Percentiles rank a stretch among this genome's conserved stretches.
Evolutionary conservation across 2,329 filamentous ascomycete species (phyloP).

Genomic region (Xylaria sp.): DNA sequence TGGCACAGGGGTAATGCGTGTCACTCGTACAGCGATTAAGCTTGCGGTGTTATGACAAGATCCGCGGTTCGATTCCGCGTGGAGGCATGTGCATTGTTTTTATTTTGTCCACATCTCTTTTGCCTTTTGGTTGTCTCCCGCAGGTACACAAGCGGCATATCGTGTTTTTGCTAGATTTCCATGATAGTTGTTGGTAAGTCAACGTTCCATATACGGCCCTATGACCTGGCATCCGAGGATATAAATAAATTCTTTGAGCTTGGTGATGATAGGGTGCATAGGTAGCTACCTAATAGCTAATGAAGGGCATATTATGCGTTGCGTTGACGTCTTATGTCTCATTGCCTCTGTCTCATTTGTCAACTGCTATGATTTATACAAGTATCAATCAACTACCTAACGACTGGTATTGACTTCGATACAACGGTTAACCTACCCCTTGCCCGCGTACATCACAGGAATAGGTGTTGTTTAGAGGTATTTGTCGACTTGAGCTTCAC

Average conservation of each 20-base stretch:
- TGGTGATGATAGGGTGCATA: not conserved
- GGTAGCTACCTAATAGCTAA: not conserved
- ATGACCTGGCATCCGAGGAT: too few species aligned
- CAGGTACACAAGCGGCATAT: too few species aligned
- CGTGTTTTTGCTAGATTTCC: too few species aligned
- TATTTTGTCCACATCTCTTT: not conserved
- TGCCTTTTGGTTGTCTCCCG: not conserved
- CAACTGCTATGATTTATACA: not conserved
- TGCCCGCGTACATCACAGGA: not conserved
- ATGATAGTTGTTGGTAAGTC: too few species aligned
- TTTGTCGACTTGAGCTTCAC: conserved; percentile 12
- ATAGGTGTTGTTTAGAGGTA: not conserved
- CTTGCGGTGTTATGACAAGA: conserved; percentile 33
- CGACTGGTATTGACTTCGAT: too few species aligned
- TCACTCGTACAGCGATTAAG: conserved; percentile 27
- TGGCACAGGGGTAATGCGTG: conserved; percentile 36
- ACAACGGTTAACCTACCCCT: not conserved
- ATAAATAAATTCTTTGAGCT: too few species aligned
- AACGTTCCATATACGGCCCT: too few species aligned
- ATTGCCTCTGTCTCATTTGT: not conserved
- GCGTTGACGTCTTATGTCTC: not conserved
- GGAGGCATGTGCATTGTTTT: conserved; percentile 21
- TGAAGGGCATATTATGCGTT: not conserved
- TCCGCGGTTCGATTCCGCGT: conserved; percentile 36
- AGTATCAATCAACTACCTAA: too few species aligned